Percentiles rank a stretch among this genome's conserved stretches.
Evolutionary conservation across 2,329 filamentous ascomycete genomes (phyloP).

Genomic region (Fusarium sp.): DNA sequence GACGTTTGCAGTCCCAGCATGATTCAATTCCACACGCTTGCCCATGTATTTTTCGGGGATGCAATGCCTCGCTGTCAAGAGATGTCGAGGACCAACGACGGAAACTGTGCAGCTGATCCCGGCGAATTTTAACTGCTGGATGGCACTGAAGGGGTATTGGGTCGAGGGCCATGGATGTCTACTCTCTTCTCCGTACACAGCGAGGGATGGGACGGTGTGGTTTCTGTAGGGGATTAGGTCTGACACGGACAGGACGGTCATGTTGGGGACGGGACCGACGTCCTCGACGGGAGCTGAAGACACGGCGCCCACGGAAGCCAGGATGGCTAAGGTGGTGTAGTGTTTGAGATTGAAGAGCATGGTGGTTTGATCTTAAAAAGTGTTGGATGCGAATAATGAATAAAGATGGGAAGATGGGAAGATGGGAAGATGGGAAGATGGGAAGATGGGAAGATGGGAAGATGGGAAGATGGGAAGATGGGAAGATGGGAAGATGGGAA

Average conservation of each 20-base stretch:
- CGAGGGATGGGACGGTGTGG: neutral
- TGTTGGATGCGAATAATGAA: neutral
- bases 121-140: neutral
- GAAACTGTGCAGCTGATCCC: neutral
- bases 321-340: neutral
- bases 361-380: neutral
- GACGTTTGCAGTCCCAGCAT: neutral
- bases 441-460: neutral
- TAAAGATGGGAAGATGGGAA: neutral
- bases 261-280: neutral
- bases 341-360: neutral
- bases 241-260: neutral
- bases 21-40: neutral
- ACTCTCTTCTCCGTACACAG: neutral
- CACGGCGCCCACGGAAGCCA: neutral
- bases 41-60: neutral
- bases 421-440: neutral
- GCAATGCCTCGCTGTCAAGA: constrained; percentile 16
- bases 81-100: constrained; percentile 20
- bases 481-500: neutral
- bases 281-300: neutral
- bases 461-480: neutral
- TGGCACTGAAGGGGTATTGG: constrained; percentile 15
- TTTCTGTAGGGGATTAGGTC: neutral
- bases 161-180: neutral